Base-by-base conservation (phyloP, 2,329 filamentous ascomycete genomes). In the Coniochaeta ligniaria region DNA sequence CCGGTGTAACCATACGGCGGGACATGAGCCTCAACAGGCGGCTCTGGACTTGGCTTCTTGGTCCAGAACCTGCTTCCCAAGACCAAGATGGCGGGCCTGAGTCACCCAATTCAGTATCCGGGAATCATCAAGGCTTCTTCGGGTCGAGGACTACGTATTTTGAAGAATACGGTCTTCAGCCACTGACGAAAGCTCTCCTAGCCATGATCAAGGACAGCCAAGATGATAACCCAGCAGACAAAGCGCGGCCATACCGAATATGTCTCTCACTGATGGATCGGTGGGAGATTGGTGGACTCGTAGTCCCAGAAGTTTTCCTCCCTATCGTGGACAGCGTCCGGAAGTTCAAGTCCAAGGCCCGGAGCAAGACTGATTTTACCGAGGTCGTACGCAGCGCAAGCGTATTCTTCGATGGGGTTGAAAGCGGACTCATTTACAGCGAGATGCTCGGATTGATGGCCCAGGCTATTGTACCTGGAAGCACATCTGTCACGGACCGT, bases 21-120 rank as follows among this genome's bases (percentile, higher is more conserved):
- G 95, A 99, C 65, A 99, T 99, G 95, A 96, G 94, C 70, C 78
- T 99, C 57, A 99, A 99, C 72, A 82, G 95, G 67, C 85, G 95
- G 41, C 77, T 99, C n/a, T 98, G 94, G 92, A 86, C 90, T 50
- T 99, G 95, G 95, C 87, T 98, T 63, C 80, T 99, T 1, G 95
- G 95, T 0, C 93, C 93, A 2, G 91, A 83, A 57, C 83, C 83
- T 47, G 67, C 78, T 57, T 68, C 75, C 24, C 67, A 74, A 60
- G 80, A 87, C 62, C 67, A 76, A 24, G 81, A 87, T 58, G 75
- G 73, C 16, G 73, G 70, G 0, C 67, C 73, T 41, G 80, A 83
- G 59, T 81, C 76, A 16, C 78, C 80, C 31, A 68, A 69, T 12
- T 75, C 76, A 2, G 69, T 75, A 6, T 67, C 75, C 3, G 76